Evolutionary conservation across 306 rosid species (phyloP).

Genomic region (Castanopsis chinensis): DNA sequence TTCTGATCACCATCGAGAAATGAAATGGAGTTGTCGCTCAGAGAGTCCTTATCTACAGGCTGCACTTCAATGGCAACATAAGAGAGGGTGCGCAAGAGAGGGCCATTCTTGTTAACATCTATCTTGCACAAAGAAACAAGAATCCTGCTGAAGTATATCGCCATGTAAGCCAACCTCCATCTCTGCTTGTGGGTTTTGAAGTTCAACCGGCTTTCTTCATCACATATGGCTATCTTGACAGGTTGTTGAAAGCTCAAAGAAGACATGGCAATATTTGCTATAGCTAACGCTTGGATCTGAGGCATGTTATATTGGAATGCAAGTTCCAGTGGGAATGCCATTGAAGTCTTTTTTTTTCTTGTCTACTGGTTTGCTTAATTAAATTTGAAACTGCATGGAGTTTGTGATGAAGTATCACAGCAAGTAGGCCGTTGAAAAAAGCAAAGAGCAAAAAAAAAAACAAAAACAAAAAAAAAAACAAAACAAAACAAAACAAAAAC

Average conservation of each 20-base stretch:
- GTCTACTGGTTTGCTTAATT: too few species aligned
- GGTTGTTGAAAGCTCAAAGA: not conserved
- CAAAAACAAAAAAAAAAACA: too few species aligned
- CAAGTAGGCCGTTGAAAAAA: too few species aligned
- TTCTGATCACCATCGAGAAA: not conserved
- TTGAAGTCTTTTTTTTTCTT: too few species aligned
- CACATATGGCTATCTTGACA: not conserved
- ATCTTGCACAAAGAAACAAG: conserved; percentile 11
- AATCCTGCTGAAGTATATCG: conserved; percentile 13
- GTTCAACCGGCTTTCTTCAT: not conserved
- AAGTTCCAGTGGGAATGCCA: too few species aligned
- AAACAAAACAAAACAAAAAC: too few species aligned
- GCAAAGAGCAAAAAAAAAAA: too few species aligned
- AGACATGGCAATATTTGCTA: not conserved
- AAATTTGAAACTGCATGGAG: too few species aligned
- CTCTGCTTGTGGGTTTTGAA: not conserved
- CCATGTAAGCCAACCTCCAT: conserved; percentile 2
- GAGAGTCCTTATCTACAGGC: too few species aligned
- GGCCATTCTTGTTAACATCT: not conserved
- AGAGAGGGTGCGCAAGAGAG: conserved; percentile 11
- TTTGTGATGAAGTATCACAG: too few species aligned
- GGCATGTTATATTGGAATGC: too few species aligned
- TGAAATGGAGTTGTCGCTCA: not conserved
- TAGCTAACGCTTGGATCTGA: too few species aligned
- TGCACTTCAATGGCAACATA: conserved; percentile 8